Evolutionary conservation across 2,329 filamentous ascomycete species (phyloP), one percentile per base, ranked within the genome.

Genomic region (Penicillium glabrum): DNA sequence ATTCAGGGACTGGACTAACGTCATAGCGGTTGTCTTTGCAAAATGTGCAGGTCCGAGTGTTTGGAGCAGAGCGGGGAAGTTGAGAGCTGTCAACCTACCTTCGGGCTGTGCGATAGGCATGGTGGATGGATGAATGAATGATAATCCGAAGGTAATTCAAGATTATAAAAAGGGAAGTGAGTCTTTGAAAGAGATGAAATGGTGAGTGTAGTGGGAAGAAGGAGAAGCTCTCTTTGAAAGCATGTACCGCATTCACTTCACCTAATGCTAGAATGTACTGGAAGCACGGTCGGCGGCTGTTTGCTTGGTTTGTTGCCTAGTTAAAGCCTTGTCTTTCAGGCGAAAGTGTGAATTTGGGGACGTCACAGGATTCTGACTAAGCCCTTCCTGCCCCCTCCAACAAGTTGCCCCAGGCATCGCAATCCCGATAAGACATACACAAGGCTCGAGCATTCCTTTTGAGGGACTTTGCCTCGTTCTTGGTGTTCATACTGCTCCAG

Each of bases 261-360:
- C 39, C 19, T 53, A 46, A 45, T 61, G 58, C 60, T 76, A 70
- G 74, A 76, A 77, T 68, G 70, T 76, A 73, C 74, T 76, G 73
- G 75, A 76, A 77, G 64, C 65, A 60, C 59, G 16, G 45, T 14
- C 21, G 27, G 49, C 14, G 21, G 39, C 48, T 58, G 70, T 75
- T 74, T 75, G 72, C 51, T 53, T 52, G 60, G 70, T 75, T 75
- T 75, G 72, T 58, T 53, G 41, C 13, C 37, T 46, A 21, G 6
- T 54, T 7, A 45, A 3, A 13, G 54, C 52, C 56, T 13, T 50
- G 3, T 23, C 41, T 35, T 44, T 69, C 51, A 68, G 66, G 64
- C 63, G 39, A 29, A 16, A 1, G 3, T 21, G 10, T 27, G 27
- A 19, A 33, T 7, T 29, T 23, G 9, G 51, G 61, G 55, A 58